Base-by-base conservation (phyloP, 2,329 filamentous ascomycete species). In the Didymellaceae sp. region DNA sequence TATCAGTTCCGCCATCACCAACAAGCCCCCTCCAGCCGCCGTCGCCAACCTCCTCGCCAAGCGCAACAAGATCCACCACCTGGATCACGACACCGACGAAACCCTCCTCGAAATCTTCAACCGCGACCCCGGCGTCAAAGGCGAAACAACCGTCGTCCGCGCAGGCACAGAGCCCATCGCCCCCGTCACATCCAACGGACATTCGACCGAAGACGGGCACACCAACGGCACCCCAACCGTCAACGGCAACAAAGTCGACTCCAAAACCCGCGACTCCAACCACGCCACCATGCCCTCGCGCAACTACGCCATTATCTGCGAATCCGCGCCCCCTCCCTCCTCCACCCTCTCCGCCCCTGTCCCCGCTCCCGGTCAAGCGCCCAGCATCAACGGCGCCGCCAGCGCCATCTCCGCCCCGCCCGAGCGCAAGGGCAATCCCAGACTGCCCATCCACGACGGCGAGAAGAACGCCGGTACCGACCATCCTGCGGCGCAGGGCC, bases 271-370 rank as follows among this genome's bases (percentile, higher is more conserved):
- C 1, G 77, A 78, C 33, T 87, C 82, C 67, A 97, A 97, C 74
- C 83, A 90, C 57, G 89, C 90, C 55, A 97, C 92, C 9, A 97
- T 97, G 85, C 84, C 85, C 1, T 83, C 80, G 41, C 78, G 85
- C 45, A 86, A 87, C 70, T 86, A 83, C 65, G 84, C 84, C 49
- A 83, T 83, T 66, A 82, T 87, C 69, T 80, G 80, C 34, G 83
- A 87, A 61, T 77, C 74, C 11, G 66, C 63, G 41, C 35, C 70
- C 53, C 52, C 59, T 9, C 38, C 73, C 34, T 54, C 60, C 8
- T 33, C 53, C 1, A 57, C 61, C 5, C 43, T 58, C 14, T 63
- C 61, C 6, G 50, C 58, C 13, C 54, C 63, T 32, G 37, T 52
- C 7, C 57, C 60, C 24, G 58, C 40, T 41, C 63, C 66, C 2